Base-by-base conservation (phyloP, 2,329 filamentous ascomycete species). In the Didymella pinodella region DNA sequence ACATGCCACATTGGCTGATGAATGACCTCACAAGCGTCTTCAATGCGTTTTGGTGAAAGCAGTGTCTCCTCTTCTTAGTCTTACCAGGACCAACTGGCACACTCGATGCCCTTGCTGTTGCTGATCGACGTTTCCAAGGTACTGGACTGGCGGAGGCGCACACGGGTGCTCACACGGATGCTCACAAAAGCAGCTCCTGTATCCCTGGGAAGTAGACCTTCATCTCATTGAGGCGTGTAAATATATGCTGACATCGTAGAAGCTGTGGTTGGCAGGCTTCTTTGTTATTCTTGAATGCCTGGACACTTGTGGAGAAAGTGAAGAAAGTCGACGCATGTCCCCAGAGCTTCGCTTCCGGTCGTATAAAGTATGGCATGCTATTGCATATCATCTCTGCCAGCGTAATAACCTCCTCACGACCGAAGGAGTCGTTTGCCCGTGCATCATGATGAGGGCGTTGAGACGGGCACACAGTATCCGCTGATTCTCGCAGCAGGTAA, bases 1-100 rank as follows among this genome's bases (percentile, higher is more conserved):
- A 56, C 47, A 56, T 58, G 57, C 43, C 57, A n/a, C 14, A 55
- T 48, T 29, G 51, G 47, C 45, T 52, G 34, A 59, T 44, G 57
- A 47, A 25, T 31, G 31, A 54, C 26, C 25, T 50, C 22, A 49
- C 29, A 36, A 29, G 1, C 14, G 5, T 26, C 28, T 31, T 7
- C 28, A 18, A 10, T 36, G n/a, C 20, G 6, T 11, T 18, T 1
- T 41, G 16, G 5, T 41, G 20, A 14, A 22, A 38, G n/a, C 18
- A 8, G 14, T 11, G 36, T 38, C n/a, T 38, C 16, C 10, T 38
- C 16, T 18, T 18, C n/a, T 20, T 11, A 6, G 5, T 38, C 32
- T 34, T n/a, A 8, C 7, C 8, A 31, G 5, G 29, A 31, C 29
- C 10, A 11, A 31, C 7, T 31, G 29, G 22, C 22, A 22, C 6